A percentile compares a stretch with the other conserved stretches of the same genome.
Conservation (phyloP, 345 rosid species). For the Nasturtium officinale region DNA sequence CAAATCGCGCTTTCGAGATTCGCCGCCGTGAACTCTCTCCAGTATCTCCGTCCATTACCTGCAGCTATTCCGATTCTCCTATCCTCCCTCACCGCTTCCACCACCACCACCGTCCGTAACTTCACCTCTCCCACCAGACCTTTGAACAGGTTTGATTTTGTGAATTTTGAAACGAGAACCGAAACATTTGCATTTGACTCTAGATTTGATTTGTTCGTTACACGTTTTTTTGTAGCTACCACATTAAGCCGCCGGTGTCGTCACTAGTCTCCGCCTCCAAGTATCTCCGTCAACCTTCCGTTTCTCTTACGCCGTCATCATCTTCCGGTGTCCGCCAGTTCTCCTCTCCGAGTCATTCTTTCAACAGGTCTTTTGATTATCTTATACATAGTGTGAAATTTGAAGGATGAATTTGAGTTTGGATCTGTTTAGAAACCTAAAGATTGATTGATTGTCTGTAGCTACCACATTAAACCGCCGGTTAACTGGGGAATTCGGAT, state of each 20-base stretch:
- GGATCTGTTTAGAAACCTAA: background rate
- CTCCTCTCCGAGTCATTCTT: conserved; percentile 46
- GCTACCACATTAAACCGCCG: conserved; percentile 77
- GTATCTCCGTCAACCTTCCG: conserved; percentile 40
- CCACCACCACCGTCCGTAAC: background rate
- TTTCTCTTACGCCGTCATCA: background rate
- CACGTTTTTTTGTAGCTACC: background rate
- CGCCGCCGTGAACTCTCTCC: background rate
- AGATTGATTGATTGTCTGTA: conserved; percentile 24
- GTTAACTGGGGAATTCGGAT: conserved; percentile 86
- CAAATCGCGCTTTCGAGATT: conserved; percentile 4
- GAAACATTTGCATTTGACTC: background rate
- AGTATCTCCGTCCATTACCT: background rate
- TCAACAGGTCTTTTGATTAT: conserved; percentile 41
- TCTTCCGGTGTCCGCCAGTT: conserved; percentile 24
- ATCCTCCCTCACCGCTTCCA: background rate
- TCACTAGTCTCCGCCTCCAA: background rate
- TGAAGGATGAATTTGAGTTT: background rate
- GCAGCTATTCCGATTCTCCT: background rate
- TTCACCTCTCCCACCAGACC: conserved; percentile 1
- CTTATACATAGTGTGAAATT: conserved; percentile 1
- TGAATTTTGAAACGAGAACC: background rate
- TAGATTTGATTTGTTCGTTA: background rate
- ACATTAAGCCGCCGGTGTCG: background rate
- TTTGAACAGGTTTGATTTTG: conserved; percentile 7